These are phyloP conservation scores for Diphasiastrum complanatum DNA, from an alignment of 83 land plant species.

Conservation along the genomic window DNA sequence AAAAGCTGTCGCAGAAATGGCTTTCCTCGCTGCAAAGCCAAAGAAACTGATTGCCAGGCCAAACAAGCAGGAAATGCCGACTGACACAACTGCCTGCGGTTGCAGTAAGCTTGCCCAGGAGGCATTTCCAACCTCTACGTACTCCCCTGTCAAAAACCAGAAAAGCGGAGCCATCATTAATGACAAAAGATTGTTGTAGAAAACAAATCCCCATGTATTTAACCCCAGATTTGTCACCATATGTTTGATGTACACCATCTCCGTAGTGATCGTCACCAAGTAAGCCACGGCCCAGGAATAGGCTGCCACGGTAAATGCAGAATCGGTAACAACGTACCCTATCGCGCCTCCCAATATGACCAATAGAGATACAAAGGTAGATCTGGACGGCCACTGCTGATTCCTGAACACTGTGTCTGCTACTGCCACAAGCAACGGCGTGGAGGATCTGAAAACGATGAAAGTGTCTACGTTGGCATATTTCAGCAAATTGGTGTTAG, in stretches of 20 bases:
- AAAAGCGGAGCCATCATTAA: too few species aligned
- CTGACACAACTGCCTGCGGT: not conserved
- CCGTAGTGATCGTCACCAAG: conserved; percentile 5
- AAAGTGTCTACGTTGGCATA: conserved; percentile 16
- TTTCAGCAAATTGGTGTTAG: conserved; percentile 11
- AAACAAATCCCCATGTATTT: conserved; percentile 15
- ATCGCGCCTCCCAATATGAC: conserved; percentile 15
- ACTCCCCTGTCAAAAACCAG: too few species aligned
- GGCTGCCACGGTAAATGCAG: conserved; percentile 6
- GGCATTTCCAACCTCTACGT: not conserved
- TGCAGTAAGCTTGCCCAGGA: not conserved
- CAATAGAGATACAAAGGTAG: not conserved
- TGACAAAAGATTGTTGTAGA: too few species aligned
- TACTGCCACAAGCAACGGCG: conserved; percentile 4
- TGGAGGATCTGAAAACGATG: conserved; percentile 12
- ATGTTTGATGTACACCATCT: conserved; percentile 17
- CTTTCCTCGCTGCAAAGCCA: too few species aligned
- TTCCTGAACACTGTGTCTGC: conserved; percentile 10
- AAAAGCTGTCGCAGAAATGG: too few species aligned
- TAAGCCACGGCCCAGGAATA: conserved; percentile 13
- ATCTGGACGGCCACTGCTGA: conserved; percentile 11
- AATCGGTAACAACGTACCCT: conserved; percentile 9
- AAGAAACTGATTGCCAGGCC: conserved; percentile 15
- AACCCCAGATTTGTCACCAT: too few species aligned
- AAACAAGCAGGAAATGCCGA: conserved; percentile 8